Evolutionary conservation across 352 stramenopile species (phyloP), one percentile per base, ranked within the genome.

Genomic region (Pythium volutum): DNA sequence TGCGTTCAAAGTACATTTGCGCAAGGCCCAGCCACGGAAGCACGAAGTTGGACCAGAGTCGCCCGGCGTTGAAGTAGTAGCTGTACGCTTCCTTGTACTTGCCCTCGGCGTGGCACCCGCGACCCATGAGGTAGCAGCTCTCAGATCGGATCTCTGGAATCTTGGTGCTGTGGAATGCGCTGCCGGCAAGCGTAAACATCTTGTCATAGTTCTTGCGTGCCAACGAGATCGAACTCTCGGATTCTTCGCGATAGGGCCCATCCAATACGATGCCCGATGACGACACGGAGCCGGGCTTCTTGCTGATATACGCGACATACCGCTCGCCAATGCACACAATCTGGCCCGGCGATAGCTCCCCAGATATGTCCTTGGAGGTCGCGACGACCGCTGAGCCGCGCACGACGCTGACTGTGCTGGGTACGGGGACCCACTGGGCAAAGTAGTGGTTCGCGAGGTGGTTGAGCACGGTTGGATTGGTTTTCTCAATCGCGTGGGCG

Each of bases 361-460:
- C 76, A 14, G 88, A 91, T 56, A 97, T 82, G 48, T 96, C 89
- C 70, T 93, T 95, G 7, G 84, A 91, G 27, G 85, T 94, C 9
- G 77, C 73, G 0, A 98, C 75, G 26, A 97, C 69, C n/a, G 75
- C 68, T 2, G 85, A 97, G 59, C 91, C 90, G 51, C 84, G 75
- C 62, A 94, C 76, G 6, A 97, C 88, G 38, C 84, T 76, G 25
- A 93, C 87, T 0, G 84, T 93, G 42, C 92, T 97, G 8, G 91
- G 76, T 26, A 98, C 67, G 0, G 89, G 92, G 10, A 97, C 96
- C 95, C 95, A 99, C 63, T 98, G 97, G 55, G 90, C 96, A 74
- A 99, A 99, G 70, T 98, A 99, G 75, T 99, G 95, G 83, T 99
- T 98, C 11, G 96, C 96, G 55, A 99, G 74, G 73, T 99, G 96